Evolutionary conservation across 192 early-diverging fungal genomes (phyloP), one percentile per base, ranked within the genome.

Genomic region (Podila epicladia): DNA sequence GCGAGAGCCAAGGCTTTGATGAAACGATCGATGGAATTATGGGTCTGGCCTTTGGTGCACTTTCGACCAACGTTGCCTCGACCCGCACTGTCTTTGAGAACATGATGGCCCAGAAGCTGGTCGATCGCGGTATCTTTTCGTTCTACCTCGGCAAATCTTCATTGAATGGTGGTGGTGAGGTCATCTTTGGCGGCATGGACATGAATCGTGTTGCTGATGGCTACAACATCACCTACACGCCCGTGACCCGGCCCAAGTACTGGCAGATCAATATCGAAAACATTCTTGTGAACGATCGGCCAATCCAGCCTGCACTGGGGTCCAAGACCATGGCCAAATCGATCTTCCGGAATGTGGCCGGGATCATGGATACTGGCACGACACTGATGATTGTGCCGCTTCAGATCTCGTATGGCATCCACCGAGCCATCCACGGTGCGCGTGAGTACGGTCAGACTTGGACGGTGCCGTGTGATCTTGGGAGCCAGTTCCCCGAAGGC

Each of bases 341-440:
- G 11, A 9, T 33, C 26, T 28, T 33, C 59, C 17, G 9, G n/a
- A 17, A 19, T 7, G 45, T 71, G 31, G 31, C 45, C 24, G 33
- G 82, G 19, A 88, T 91, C 37, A 48, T 91, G 20, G 90, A 91
- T 68, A 91, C 90, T 9, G 89, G 90, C 35, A 89, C 90, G 49
- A 91, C 89, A 9, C 69, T 91, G 15, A 73, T 91, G 60, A 76
- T 90, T 32, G 82, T 90, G 66, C 84, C 80, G 29, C 72, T 85
- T 2, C 59, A 70, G 31, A 75, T 87, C 22, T 86, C 85, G 51
- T 75, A 55, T n/a, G 55, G 41, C 11, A 59, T 85, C 29, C 87
- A 88, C 58, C 32, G 13, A 1, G 50, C 7, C 1, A 85, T 88
- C 31, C 63, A 64, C 2, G 69, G 68, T 7, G 63, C 86, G 13